Conservation (phyloP, 1,139 yeast species). For the Geotrichum histeridarum region DNA sequence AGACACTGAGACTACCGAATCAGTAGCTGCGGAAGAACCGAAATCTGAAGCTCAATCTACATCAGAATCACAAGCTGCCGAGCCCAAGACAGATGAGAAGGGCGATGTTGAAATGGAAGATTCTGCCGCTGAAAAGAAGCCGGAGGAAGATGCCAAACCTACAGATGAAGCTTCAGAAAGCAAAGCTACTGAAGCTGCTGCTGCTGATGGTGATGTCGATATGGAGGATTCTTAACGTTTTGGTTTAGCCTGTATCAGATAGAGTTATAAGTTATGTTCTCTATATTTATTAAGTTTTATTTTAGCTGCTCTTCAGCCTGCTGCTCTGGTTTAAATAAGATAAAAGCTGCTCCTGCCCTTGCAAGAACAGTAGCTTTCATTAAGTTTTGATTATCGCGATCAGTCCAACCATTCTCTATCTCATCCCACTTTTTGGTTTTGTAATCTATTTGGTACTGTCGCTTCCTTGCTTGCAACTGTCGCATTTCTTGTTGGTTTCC, state of each 20-base stretch:
- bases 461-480: constrained; percentile 44
- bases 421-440: constrained; percentile 44
- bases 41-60: too few relatives aligned
- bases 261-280: background rate
- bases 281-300: background rate
- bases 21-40: too few relatives aligned
- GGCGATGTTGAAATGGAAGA: constrained; percentile 24
- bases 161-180: too few relatives aligned
- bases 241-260: too few relatives aligned
- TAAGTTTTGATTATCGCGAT: constrained; percentile 44
- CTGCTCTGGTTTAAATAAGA: constrained; percentile 41
- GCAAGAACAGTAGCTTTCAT: constrained; percentile 39
- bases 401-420: constrained; percentile 50
- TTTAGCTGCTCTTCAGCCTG: constrained; percentile 5
- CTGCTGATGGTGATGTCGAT: too few relatives aligned
- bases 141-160: background rate
- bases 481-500: constrained; percentile 57
- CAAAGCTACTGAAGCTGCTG: too few relatives aligned
- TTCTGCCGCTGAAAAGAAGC: background rate
- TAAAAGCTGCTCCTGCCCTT: constrained; percentile 48
- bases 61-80: constrained; percentile 1
- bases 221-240: too few relatives aligned
- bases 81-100: background rate
- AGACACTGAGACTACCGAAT: too few relatives aligned
- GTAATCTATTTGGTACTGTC: constrained; percentile 42